A percentile compares a stretch with the other conserved stretches of the same genome.
Conservation (phyloP, 164 flowering plant genomes). For the Umbilicus rupestris region DNA sequence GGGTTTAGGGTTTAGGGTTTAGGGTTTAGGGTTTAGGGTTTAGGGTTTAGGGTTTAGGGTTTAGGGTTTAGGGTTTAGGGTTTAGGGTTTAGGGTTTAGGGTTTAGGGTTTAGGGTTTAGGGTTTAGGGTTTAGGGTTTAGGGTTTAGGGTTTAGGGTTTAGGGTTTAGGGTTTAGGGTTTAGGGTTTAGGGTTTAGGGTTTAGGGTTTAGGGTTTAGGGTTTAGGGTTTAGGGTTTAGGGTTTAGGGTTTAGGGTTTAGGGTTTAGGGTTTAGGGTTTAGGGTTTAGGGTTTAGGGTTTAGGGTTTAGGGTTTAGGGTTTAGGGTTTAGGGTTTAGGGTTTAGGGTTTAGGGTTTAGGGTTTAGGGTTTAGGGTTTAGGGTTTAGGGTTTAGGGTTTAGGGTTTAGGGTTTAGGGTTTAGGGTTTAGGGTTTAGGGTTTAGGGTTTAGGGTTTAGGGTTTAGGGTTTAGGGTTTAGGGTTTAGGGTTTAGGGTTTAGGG, state of each 20-base stretch:
- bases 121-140: conserved; percentile 14
- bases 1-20: conserved; percentile 13
- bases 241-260: conserved; percentile 16
- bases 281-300: conserved; percentile 16
- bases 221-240: conserved; percentile 20
- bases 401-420: conserved; percentile 19
- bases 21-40: conserved; percentile 17
- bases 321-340: conserved; percentile 17
- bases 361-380: conserved; percentile 17
- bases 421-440: conserved; percentile 18
- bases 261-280: conserved; percentile 19
- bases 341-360: conserved; percentile 15
- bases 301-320: conserved; percentile 14
- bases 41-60: conserved; percentile 17
- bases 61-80: conserved; percentile 16
- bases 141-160: conserved; percentile 19
- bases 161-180: conserved; percentile 13
- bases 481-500: conserved; percentile 15
- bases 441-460: conserved; percentile 16
- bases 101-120: conserved; percentile 12
- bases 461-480: conserved; percentile 17
- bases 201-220: conserved; percentile 17
- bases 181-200: conserved; percentile 13
- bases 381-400: conserved; percentile 20
- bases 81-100: conserved; percentile 19